These are phyloP conservation scores for Geotrichum europaeum DNA, from an alignment of 1,139 yeast genomes.

Conservation along the genomic window DNA sequence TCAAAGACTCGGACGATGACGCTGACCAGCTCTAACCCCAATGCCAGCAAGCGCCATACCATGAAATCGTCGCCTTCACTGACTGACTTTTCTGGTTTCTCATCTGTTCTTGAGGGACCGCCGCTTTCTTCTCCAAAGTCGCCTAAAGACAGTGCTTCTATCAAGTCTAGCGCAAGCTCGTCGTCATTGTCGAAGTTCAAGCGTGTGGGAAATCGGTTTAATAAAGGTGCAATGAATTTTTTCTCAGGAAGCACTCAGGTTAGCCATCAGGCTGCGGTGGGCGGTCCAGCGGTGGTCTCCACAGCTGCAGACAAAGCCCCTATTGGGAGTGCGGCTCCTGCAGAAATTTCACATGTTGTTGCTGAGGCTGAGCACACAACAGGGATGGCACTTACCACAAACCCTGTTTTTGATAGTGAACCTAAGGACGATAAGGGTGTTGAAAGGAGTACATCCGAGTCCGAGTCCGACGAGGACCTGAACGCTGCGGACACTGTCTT, in stretches of 20 bases:
- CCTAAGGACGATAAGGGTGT: neutral
- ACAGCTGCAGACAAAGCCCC: neutral
- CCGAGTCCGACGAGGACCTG: conserved; percentile 23
- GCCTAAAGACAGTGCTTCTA: conserved; percentile 21
- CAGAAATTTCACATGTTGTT: conserved; percentile 24
- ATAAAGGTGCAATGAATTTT: conserved; percentile 7
- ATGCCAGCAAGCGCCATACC: neutral
- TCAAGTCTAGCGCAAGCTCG: conserved; percentile 26
- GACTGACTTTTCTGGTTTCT: conserved; percentile 2
- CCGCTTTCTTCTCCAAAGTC: conserved; percentile 9
- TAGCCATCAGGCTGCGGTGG: neutral
- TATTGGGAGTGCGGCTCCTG: conserved; percentile 17
- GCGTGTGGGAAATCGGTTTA: conserved; percentile 19
- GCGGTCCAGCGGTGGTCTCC: neutral
- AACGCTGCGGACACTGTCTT: conserved; percentile 34
- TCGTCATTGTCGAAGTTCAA: conserved; percentile 29
- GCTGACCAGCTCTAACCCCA: neutral
- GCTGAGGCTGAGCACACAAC: conserved; percentile 23
- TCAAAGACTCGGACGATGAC: neutral
- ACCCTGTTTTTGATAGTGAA: neutral
- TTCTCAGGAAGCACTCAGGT: neutral
- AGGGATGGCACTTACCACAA: neutral
- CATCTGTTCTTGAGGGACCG: neutral
- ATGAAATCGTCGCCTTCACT: neutral
- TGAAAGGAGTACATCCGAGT: conserved; percentile 7